These are phyloP conservation scores for Anisodus acutangulus DNA, from an alignment of 257 asterid genomes.

Conservation along the genomic window DNA sequence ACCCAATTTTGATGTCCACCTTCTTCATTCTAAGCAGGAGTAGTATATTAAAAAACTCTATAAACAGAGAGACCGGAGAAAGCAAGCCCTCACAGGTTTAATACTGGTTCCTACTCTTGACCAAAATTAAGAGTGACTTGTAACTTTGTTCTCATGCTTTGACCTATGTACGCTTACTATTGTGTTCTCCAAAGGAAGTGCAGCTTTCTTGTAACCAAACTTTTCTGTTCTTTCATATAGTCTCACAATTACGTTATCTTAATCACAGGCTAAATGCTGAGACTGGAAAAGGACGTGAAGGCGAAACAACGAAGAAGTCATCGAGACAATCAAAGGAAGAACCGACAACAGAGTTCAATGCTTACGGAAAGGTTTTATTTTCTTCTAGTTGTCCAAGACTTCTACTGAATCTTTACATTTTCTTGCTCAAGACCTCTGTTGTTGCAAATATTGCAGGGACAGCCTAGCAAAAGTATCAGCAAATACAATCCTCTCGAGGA, in stretches of 20 bases:
- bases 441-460: constrained; percentile 38
- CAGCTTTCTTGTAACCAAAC: background rate
- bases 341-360: constrained; percentile 26
- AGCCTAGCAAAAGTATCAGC: constrained; percentile 47
- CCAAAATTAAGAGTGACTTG: background rate
- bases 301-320: constrained; percentile 35
- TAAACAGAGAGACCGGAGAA: background rate
- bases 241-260: background rate
- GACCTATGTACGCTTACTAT: background rate
- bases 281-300: constrained; percentile 40
- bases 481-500: constrained; percentile 56
- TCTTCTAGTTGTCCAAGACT: constrained; percentile 22
- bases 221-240: background rate
- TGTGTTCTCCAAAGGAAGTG: background rate
- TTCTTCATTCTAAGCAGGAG: constrained; percentile 8
- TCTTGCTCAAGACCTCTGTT: background rate
- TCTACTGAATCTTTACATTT: background rate
- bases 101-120: background rate
- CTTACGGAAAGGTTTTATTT: constrained; percentile 45
- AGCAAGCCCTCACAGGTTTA: background rate
- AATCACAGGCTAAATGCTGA: constrained; percentile 49
- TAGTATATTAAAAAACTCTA: background rate
- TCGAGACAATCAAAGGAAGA: constrained; percentile 36
- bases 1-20: background rate
- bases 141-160: constrained; percentile 11